A percentile compares a stretch with the other conserved stretches of the same genome.
Evolutionary conservation across 202 grass and related monocot species (phyloP).

Genomic region (Brachypodium distachyon): DNA sequence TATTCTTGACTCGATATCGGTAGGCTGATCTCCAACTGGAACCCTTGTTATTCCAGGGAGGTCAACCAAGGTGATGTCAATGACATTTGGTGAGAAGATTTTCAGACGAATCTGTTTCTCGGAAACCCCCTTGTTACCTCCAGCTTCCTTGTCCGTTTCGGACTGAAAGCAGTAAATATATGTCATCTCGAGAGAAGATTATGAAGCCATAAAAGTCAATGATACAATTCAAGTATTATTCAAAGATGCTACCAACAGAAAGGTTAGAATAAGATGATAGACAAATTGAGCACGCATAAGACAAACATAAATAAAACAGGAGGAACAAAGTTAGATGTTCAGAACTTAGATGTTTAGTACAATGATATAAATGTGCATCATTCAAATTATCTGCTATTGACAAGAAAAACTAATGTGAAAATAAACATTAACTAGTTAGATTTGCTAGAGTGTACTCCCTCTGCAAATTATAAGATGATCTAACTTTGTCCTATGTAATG

Average conservation of each 20-base stretch:
- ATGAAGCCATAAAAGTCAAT: background rate
- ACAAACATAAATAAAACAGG: constrained; percentile 4
- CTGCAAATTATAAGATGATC: too few species aligned
- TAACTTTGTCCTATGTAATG: too few species aligned
- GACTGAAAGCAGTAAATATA: constrained; percentile 42
- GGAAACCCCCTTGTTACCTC: constrained; percentile 74
- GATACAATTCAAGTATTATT: background rate
- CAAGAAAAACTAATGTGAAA: background rate
- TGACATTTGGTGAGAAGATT: constrained; percentile 82
- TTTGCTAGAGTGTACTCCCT: too few species aligned
- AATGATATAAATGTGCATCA: background rate
- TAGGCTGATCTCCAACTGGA: constrained; percentile 85
- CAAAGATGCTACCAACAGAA: background rate
- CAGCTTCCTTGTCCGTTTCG: constrained; percentile 89
- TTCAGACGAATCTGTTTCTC: constrained; percentile 90
- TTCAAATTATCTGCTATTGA: background rate
- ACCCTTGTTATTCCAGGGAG: constrained; percentile 93
- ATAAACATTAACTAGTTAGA: background rate
- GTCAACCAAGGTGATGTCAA: constrained; percentile 93
- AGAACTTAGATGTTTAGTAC: background rate
- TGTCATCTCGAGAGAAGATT: constrained; percentile 22
- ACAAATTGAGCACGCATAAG: background rate
- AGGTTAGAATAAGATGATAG: background rate
- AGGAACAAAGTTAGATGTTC: constrained; percentile 1
- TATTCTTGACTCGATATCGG: constrained; percentile 84